Evolutionary conservation across 441 rosid genomes (phyloP), one percentile per base, ranked within the genome.

Genomic region (Gossypium trilobum): DNA sequence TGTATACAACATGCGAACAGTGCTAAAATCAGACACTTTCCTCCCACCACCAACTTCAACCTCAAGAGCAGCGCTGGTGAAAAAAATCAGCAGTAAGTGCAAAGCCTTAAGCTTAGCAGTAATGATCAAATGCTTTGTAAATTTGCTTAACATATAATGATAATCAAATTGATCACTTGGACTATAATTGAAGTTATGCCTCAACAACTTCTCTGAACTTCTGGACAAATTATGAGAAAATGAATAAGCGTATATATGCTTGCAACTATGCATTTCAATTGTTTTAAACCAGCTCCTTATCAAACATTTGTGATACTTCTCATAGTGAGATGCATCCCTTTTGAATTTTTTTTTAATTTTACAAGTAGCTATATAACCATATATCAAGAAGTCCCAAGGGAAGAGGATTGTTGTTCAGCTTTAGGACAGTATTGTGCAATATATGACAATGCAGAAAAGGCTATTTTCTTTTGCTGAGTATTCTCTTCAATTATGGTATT

Each of bases 1-100:
- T 73, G 87, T 77, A 79, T 89, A 95, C 83, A 89, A 70, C 86
- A 83, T 82, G 77, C 98, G 90, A 63, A 91, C 82, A 11, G 93
- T 87, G 82, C 96, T 89, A 82, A 92, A 91, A 73, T 88, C 88
- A 5, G 98, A 93, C 73, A 95, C 59, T 84, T 95, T 93, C 78
- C 99, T 85, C 76, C 98, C 96, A 59, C 96, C 98, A 57, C 99
- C 99, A 70, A 91, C 75, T 83, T 93, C 99, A 80, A 95, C 63
- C 88, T 93, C 96, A 77, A 95, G 80, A 72, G 90, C 87, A 79
- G 87, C 76, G 81, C 98, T 95, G 89, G 36, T 68, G 36, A 33
- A n/a, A 39, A 11, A 39, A 66, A 39, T 4, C 19, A 73, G 22
- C 31, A 16, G 16, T 39, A 57, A 27, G 33, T 13, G 48, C 42